A percentile compares a stretch with the other conserved stretches of the same genome.
Conservation (phyloP, 1,139 yeast species). For the Wickerhamomyces sp. region DNA sequence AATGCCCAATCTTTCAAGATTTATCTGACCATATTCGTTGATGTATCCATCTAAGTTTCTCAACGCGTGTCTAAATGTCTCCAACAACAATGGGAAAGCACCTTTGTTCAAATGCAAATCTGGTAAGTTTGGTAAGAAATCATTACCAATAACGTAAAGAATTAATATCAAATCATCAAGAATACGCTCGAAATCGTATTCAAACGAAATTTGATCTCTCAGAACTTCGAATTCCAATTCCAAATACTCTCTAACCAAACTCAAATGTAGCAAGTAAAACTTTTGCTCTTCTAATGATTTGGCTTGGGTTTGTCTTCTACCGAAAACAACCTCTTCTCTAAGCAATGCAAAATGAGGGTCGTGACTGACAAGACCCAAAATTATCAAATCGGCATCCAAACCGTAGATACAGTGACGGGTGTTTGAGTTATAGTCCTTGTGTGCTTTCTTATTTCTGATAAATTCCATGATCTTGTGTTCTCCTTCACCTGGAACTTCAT, state of each 20-base stretch:
- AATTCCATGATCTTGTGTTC: slow-evolving; percentile 97
- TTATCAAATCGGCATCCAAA: slow-evolving; percentile 93
- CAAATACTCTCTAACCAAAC: slow-evolving; percentile 85
- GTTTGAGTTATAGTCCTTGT: slow-evolving; percentile 72
- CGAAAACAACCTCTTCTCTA: slow-evolving; percentile 94
- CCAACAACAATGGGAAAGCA: slow-evolving; percentile 85
- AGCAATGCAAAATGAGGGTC: slow-evolving; percentile 93
- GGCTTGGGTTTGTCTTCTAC: slow-evolving; percentile 46
- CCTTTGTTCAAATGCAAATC: slow-evolving; percentile 91
- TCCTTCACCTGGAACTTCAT: slow-evolving; percentile 99
- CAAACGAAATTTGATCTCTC: slow-evolving; percentile 56
- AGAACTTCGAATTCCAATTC: slow-evolving; percentile 79
- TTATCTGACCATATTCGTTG: slow-evolving; percentile 76
- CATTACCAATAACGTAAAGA: slow-evolving; percentile 95
- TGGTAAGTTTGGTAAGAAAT: slow-evolving; percentile 96
- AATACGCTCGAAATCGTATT: slow-evolving; percentile 81
- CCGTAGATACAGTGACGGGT: slow-evolving; percentile 96
- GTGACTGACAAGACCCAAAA: slow-evolving; percentile 94
- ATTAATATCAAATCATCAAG: slow-evolving; percentile 91
- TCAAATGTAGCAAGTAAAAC: slow-evolving; percentile 77
- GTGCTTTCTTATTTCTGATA: slow-evolving; percentile 76
- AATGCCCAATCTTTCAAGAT: slow-evolving; percentile 60
- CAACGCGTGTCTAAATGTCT: slow-evolving; percentile 80
- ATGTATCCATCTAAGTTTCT: slow-evolving; percentile 77
- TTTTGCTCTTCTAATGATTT: slow-evolving; percentile 71